A percentile compares a stretch with the other conserved stretches of the same genome.
Conservation (phyloP, 495 filamentous ascomycete species). For the Tuber brumale region DNA sequence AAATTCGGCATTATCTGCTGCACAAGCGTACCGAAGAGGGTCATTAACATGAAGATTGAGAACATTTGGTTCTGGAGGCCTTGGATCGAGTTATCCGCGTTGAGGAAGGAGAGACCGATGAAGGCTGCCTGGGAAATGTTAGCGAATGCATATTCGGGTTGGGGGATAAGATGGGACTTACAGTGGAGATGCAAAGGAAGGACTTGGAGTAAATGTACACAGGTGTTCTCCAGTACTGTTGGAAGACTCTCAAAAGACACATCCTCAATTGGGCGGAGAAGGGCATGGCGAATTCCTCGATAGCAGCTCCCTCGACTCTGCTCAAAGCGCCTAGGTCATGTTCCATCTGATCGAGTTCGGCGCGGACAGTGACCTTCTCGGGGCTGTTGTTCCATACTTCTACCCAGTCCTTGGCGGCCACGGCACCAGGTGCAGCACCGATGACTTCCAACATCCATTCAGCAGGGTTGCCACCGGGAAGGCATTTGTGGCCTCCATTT, state of each 20-base stretch:
- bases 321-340: conserved; percentile 50
- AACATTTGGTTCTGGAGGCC: conserved; percentile 87
- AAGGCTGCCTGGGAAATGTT: conserved; percentile 52
- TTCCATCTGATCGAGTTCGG: conserved; percentile 65
- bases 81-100: conserved; percentile 60
- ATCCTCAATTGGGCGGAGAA: conserved; percentile 52
- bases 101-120: conserved; percentile 84
- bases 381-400: conserved; percentile 68
- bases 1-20: conserved; percentile 83
- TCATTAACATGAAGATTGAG: conserved; percentile 73
- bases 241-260: conserved; percentile 62
- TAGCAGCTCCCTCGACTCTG: conserved; percentile 34
- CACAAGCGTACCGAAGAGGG: conserved; percentile 66
- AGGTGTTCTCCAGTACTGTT: conserved; percentile 87
- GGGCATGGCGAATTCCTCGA: conserved; percentile 52
- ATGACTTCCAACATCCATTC: conserved; percentile 97
- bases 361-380: conserved; percentile 61
- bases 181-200: conserved; percentile 53
- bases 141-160: background rate
- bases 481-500: conserved; percentile 68
- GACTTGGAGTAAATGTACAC: conserved; percentile 73
- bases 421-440: conserved; percentile 75
- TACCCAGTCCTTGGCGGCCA: conserved; percentile 74
- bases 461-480: conserved; percentile 67
- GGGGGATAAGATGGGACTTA: conserved; percentile 11